phyloP scores from a whole-genome alignment of 108 stramenopile genomes.

The Cyclotella cryptica region DNA sequence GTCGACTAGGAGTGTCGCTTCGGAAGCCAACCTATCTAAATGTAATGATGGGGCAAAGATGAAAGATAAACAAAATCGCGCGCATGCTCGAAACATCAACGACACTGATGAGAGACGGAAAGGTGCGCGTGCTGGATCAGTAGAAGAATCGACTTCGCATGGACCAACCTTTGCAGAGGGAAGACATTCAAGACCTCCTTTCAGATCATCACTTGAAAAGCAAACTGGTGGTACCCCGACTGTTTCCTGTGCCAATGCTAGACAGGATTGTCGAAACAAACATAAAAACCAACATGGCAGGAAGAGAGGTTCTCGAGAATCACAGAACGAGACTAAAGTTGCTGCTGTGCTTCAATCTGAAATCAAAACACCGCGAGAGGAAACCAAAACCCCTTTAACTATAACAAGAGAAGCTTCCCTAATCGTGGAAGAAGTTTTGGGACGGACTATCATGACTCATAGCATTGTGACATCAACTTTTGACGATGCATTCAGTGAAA shows the following conservation, averaged over 20 bases:
- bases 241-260: background rate
- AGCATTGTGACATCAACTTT: slow-evolving; percentile 15
- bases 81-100: background rate
- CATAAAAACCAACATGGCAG: no score
- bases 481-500: slow-evolving; percentile 23
- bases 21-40: background rate
- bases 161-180: background rate
- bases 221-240: background rate
- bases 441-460: slow-evolving; percentile 9
- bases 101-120: background rate
- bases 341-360: no score
- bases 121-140: background rate
- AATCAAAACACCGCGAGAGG: background rate
- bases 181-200: background rate
- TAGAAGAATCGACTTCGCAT: background rate
- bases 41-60: background rate
- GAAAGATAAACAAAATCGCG: background rate
- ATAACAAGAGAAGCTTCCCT: slow-evolving; percentile 29
- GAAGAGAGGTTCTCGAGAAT: no score
- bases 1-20: slow-evolving; percentile 1
- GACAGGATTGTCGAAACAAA: no score
- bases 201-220: background rate
- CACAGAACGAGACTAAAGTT: no score
- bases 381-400: slow-evolving; percentile 1
- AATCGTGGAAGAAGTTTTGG: slow-evolving; percentile 26